Base-by-base conservation (phyloP, 148 eudicot species). In the Rhododendron mucronatum region DNA sequence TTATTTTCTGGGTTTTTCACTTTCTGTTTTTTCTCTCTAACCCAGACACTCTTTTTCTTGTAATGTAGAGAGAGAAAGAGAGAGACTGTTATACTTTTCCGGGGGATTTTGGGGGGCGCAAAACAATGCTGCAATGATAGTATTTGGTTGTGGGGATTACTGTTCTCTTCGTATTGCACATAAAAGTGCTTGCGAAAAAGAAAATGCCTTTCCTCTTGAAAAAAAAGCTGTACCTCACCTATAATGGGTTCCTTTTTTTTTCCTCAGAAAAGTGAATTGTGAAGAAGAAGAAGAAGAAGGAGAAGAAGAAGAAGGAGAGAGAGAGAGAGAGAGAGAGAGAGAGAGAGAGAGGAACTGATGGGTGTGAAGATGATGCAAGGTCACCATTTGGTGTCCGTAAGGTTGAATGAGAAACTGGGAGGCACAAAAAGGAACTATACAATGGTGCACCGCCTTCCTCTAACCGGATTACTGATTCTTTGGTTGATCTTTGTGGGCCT, bases 301-400 rank as follows among this genome's bases (percentile, higher is more conserved):
- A 67, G 21, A 47, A 69, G 75, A 13, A 26, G 76, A 0, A 69
- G 39, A 0, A 48, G 45, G 45, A 51, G n/a, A 7, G 47, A 65
- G 20, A 23, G 30, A 77, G 11, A 53, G 57, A 83, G 78, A 37
- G 30, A 16, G 26, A 3, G 45, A 83, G 78, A 41, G 2, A 69
- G 45, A 51, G 33, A 7, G 47, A 65, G 35, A n/a, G 50, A 82
- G 59, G 80, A 71, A 82, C 47, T 77, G 83, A 91, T 92, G 93
- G 88, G 90, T 16, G 21, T 39, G 53, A 82, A 83, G 78, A 93
- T 86, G 88, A 82, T 44, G 89, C 86, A 84, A 81, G 81, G 88
- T 41, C 91, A 88, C 86, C 95, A 93, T 61, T 84, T 84, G 88
- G 89, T 91, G 88, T 91, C 92, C 73, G 85, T 90, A 85, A 89